Percentiles rank a stretch among this genome's conserved stretches.
These are phyloP conservation scores for Epichloe elymi DNA, from an alignment of 2,329 filamentous ascomycete genomes.

Conservation along the genomic window DNA sequence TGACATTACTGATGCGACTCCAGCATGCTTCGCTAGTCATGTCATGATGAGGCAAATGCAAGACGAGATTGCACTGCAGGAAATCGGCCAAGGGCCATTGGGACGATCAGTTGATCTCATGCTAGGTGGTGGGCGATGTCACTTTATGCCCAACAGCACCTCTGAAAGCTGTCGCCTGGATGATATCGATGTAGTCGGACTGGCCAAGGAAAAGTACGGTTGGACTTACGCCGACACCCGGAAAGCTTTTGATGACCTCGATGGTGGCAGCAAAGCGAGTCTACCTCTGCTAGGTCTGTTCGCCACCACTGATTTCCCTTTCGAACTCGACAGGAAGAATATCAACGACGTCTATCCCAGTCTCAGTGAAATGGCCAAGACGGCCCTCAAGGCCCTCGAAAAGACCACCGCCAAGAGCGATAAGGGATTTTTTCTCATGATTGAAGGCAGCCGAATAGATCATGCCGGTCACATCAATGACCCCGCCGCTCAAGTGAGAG, in stretches of 20 bases:
- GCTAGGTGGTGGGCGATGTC: constrained; percentile 83
- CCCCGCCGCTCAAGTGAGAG: constrained; percentile 71
- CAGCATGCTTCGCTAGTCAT: constrained; percentile 87
- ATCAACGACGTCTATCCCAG: constrained; percentile 74
- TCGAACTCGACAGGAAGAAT: constrained; percentile 77
- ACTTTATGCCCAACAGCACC: constrained; percentile 76
- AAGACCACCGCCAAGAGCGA: constrained; percentile 73
- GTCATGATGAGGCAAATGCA: constrained; percentile 69
- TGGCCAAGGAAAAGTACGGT: constrained; percentile 62
- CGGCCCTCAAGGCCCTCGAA: constrained; percentile 66
- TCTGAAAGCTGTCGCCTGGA: constrained; percentile 73
- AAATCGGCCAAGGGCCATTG: constrained; percentile 77
- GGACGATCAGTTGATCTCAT: constrained; percentile 84
- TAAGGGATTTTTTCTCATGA: constrained; percentile 96
- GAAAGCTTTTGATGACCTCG: constrained; percentile 61
- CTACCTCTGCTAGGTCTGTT: constrained; percentile 80
- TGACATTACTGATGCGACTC: constrained; percentile 87
- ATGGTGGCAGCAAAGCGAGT: constrained; percentile 52
- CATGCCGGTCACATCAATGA: constrained; percentile 85
- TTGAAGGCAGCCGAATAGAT: constrained; percentile 91
- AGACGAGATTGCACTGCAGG: constrained; percentile 83
- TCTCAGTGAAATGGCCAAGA: constrained; percentile 78
- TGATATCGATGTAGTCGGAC: constrained; percentile 56
- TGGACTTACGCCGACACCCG: constrained; percentile 69
- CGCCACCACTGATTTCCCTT: constrained; percentile 72